Percentiles rank a stretch among this genome's conserved stretches.
Conservation (phyloP, 176 grass and related monocot genomes). For the Juncus inflexus region DNA sequence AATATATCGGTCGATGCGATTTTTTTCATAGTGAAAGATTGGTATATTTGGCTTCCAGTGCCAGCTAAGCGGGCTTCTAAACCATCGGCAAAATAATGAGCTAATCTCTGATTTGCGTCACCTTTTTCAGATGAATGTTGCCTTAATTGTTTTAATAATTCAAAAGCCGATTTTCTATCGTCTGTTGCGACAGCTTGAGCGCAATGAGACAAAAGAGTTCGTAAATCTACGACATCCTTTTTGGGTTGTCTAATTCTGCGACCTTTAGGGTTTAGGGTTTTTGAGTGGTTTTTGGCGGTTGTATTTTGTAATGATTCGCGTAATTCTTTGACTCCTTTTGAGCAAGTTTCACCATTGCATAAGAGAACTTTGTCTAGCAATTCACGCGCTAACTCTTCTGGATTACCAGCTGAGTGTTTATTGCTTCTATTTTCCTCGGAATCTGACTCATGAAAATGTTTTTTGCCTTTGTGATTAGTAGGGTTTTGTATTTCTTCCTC, state of each 20-base stretch:
- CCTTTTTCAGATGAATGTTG: constrained; percentile 53
- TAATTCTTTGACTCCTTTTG: constrained; percentile 55
- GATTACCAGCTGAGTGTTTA: constrained; percentile 68
- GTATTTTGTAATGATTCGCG: constrained; percentile 48
- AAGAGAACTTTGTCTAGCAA: constrained; percentile 90
- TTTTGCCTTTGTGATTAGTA: constrained; percentile 47
- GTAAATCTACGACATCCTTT: constrained; percentile 79
- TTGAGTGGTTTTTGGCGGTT: constrained; percentile 1
- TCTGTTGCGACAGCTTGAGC: constrained; percentile 76
- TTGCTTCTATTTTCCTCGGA: constrained; percentile 67
- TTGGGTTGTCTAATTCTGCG: constrained; percentile 66
- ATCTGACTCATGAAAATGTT: constrained; percentile 73
- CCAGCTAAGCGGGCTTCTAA: constrained; percentile 86
- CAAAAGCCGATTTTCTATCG: constrained; percentile 52
- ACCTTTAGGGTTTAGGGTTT: constrained; percentile 36
- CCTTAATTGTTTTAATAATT: constrained; percentile 87
- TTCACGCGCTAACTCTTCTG: constrained; percentile 60
- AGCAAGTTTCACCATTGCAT: constrained; percentile 55
- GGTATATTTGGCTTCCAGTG: constrained; percentile 80
- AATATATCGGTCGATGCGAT: constrained; percentile 62
- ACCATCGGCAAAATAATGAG: constrained; percentile 78
- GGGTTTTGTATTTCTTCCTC: constrained; percentile 9
- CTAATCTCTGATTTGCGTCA: constrained; percentile 75
- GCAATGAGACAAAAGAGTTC: constrained; percentile 79
- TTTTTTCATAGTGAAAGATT: constrained; percentile 35